Conservation (phyloP, 306 rosid genomes). For the Acmispon strigosus region DNA sequence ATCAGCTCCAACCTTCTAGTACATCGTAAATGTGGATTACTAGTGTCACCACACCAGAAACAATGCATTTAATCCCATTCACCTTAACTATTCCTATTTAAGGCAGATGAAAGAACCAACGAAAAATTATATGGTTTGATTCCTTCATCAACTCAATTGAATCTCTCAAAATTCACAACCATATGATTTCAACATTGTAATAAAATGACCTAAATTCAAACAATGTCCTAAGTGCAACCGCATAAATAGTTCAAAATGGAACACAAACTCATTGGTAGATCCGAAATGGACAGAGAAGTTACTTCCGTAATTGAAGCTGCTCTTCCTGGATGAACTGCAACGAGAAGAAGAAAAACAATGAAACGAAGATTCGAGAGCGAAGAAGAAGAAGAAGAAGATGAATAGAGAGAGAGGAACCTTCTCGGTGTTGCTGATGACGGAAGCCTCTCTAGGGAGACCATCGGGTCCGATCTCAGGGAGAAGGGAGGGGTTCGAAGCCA, state of each 20-base stretch:
- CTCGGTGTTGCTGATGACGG: slow-evolving; percentile 83
- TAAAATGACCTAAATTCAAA: background rate
- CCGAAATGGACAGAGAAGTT: slow-evolving; percentile 21
- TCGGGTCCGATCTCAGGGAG: slow-evolving; percentile 86
- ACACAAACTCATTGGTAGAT: slow-evolving; percentile 14
- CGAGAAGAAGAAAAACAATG: background rate
- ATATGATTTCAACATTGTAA: background rate
- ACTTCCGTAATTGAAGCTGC: slow-evolving; percentile 74
- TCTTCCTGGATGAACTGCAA: slow-evolving; percentile 79
- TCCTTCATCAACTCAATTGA: background rate
- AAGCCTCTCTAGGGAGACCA: slow-evolving; percentile 69
- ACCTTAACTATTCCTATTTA: background rate
- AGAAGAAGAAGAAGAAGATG: background rate
- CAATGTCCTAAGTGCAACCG: background rate
- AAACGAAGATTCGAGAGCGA: background rate
- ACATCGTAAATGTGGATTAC: background rate
- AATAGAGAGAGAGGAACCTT: slow-evolving; percentile 38
- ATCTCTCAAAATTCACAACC: background rate
- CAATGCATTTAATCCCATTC: background rate
- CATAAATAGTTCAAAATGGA: background rate
- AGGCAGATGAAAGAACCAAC: too few species aligned
- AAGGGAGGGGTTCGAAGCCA: slow-evolving; percentile 63
- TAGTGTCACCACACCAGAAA: background rate
- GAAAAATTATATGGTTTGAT: background rate
- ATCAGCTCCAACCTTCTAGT: background rate